These are phyloP conservation scores for Chlorella sp. DNA, from an alignment of 139 green algal genomes.

Conservation along the genomic window DNA sequence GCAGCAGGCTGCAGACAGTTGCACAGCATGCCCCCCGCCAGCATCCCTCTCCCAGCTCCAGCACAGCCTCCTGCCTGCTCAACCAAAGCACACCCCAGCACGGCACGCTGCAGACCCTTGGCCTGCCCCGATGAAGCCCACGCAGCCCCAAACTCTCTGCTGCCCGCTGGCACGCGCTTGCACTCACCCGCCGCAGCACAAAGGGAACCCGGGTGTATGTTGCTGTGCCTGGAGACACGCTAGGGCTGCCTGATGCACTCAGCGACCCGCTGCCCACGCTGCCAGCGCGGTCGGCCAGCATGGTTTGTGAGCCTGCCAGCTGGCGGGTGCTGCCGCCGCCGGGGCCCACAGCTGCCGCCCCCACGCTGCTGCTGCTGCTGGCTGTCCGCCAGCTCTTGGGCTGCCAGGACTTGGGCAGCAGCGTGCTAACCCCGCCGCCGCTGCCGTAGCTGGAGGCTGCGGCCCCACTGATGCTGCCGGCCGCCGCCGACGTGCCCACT, in stretches of 20 bases:
- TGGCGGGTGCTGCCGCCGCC: conserved; percentile 5
- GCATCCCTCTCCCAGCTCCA: too few relatives aligned
- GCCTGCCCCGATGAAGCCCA: too few relatives aligned
- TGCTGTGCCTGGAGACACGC: background rate
- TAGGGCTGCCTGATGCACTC: conserved; percentile 6
- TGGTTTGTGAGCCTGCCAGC: background rate
- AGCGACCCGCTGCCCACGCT: background rate
- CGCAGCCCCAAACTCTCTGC: too few relatives aligned
- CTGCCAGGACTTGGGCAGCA: conserved; percentile 48
- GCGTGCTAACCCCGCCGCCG: conserved; percentile 2
- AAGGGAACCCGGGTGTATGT: conserved; percentile 20
- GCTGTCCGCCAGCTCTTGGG: conserved; percentile 39
- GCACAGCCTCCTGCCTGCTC: too few relatives aligned
- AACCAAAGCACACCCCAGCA: too few relatives aligned
- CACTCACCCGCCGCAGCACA: conserved; percentile 32
- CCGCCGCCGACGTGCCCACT: background rate
- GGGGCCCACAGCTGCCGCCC: background rate
- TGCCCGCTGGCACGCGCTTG: too few relatives aligned
- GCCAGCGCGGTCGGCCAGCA: background rate
- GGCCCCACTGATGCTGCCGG: too few relatives aligned
- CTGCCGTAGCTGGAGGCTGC: background rate
- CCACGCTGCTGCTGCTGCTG: background rate
- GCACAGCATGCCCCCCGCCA: too few relatives aligned
- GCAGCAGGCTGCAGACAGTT: too few relatives aligned
- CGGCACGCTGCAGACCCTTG: too few relatives aligned